Evolutionary conservation across 345 rosid species (phyloP), one percentile per base, ranked within the genome.

Genomic region (Arabidopsis arenosa): DNA sequence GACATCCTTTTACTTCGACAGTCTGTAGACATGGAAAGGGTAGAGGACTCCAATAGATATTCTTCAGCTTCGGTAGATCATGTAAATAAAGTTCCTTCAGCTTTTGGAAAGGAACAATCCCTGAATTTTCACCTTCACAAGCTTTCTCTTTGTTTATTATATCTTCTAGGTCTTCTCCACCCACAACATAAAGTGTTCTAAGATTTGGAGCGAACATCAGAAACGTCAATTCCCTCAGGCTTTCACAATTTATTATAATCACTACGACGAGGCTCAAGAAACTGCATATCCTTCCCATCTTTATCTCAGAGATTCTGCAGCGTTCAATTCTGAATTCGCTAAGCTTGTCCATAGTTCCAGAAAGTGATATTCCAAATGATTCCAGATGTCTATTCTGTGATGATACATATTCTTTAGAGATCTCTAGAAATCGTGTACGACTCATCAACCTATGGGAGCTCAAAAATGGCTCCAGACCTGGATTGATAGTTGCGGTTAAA

Each of bases 171-270:
- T 66, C 3, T 0, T 3, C 0, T 35, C n/a, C 23, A 9, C 0
- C 0, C 0, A 0, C 0, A 56, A 36, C 30, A 4, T 0, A 0
- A 49, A 64, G 39, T 3, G 0, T 0, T 67, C 5, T 28, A 9
- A 76, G 57, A 53, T 43, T 76, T 35, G 80, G 49, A 53, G 75
- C 65, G 0, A 68, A 63, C 23, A 76, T 54, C 23, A 76, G 58
- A 2, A 17, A 62, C 3, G 80, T 76, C 65, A 76, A 10, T 32
- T 69, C 80, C 43, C 2, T 62, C 3, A 76, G 4, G 33, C 33
- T 0, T 30, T 14, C 0, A 36, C 75, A 69, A 0, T 0, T 0
- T 0, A 0, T 0, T 52, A 76, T 55, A 17, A 0, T 0, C n/a
- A 76, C 80, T 2, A 0, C 0, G 3, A 43, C 47, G 4, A 76